Base-by-base conservation (phyloP, 495 filamentous ascomycete genomes). In the Cercophora newfieldiana region DNA sequence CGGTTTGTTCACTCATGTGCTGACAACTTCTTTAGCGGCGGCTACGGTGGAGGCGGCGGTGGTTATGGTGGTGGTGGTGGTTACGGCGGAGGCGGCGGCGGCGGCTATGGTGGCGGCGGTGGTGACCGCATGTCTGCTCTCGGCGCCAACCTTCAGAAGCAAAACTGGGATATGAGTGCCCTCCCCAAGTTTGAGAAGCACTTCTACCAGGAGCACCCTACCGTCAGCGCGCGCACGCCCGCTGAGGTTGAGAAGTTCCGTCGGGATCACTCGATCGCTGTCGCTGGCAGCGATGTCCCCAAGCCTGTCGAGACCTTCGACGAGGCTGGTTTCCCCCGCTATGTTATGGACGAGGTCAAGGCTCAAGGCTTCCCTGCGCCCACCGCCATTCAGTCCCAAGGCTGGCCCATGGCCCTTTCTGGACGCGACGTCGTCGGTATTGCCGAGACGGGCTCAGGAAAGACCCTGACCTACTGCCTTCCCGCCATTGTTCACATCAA, bases 401-500 rank as follows among this genome's bases (percentile, higher is more conserved):
- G 95, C 69, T 99, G 95, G 95, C 95, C 95, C 58, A 98, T 98
- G 95, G 94, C 95, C 75, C 89, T 99, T 55, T 96, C 94, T 51
- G 95, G 95, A 79, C 94, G 95, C 70, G 95, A 99, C 76, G 95
- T 98, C 64, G 95, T 99, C 76, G 95, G 95, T 88, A 97, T 99
- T 81, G 95, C 95, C 74, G 95, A 99, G 85, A 99, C 95, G 44
- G 95, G 95, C 75, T 99, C 95, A 70, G 95, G 95, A 84, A 99
- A 99, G 89, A 99, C 95, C 0, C 84, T 99, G 64, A 97, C 93
- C 47, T 99, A 99, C 84, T 99, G 95, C 81, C 88, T 99, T 64
- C 95, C 95, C 51, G 94, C 95, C 65, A 99, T 99, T 69, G 95
- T 99, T 54, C 95, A 99, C 84, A 99, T 99, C 80, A 99, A 99